Evolutionary conservation across 495 filamentous ascomycete species (phyloP), one percentile per base, ranked within the genome.

Genomic region (Cercophora samala): DNA sequence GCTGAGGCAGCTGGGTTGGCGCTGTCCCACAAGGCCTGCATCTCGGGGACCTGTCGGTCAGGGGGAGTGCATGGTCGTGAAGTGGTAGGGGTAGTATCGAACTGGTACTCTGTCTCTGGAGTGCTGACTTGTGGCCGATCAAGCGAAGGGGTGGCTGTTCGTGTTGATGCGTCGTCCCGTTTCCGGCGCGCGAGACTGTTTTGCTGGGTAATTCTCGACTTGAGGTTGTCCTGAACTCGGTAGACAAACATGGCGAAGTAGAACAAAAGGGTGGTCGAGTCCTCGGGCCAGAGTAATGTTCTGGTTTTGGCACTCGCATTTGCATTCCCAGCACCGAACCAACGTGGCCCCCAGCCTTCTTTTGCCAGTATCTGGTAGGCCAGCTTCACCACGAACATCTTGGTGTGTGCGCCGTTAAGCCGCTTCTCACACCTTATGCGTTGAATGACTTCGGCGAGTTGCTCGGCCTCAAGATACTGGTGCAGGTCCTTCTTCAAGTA

Each of bases 191-290:
- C 42, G 60, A 24, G 5, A 1, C 21, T 19, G 17, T 9, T 5
- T 51, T 46, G 37, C 15, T 46, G 37, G 32, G 26, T 54, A n/a
- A 23, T 18, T 13, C 25, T 66, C 42, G 15, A 26, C 26, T 46
- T 59, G 8, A 56, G 37, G 53, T 62, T 64, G 4, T 32, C 32
- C 51, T 66, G 53, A 2, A 63, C 15, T 22, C 58, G 58, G 58
- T 71, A 66, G 17, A 72, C 62, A 18, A 72, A 15, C 64, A 60
- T 66, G 63, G 60, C 51, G 58, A 69, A 69, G 65, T 64, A n/a
- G 4, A 65, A 5, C 1, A 69, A 17, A 60, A 72, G 60, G 26
- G 67, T 46, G 1, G 70, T 64, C 4, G 70, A 72, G 25, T 70
- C 66, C 22, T 22, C 54, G 3, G 70, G 70, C 70, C 70, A 72